Evolutionary conservation across 345 rosid species (phyloP), one percentile per base, ranked within the genome.

Genomic region (Pistacia vera): DNA sequence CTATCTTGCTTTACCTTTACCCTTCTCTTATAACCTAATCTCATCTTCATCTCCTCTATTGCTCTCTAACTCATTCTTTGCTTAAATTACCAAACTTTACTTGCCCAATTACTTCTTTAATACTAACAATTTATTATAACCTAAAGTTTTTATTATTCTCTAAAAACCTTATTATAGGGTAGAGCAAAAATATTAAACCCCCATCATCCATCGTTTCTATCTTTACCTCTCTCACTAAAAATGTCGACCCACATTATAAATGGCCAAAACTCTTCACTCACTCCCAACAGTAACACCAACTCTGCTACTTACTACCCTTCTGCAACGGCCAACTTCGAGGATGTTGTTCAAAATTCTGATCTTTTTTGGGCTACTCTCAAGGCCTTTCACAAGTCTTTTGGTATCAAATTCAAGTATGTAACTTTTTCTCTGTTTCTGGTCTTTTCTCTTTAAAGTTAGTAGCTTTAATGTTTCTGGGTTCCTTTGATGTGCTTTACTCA

Each of bases 321-420:
- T 20, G 72, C 82, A 22, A 68, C 93, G 0, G 89, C 83, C 73
- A 82, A 75, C 58, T 89, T 82, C 60, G 86, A 91, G 59, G 93
- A 95, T 72, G 83, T 93, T 78, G 83, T 81, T 74, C 93, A 83
- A 71, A 87, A 75, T 79, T 70, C 95, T 10, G 84, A 79, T 64
- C 92, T 91, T 83, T 95, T 93, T 86, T 87, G 90, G 92, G 91
- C 86, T 73, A 89, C 88, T 83, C 90, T 95, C 72, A 79, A 69
- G 65, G 84, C 86, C 85, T 85, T 91, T 58, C 91, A 85, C 64
- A 73, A 75, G 35, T 81, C 87, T 1, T 76, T 82, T 68, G 89
- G 83, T 63, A 78, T 82, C 69, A 86, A 85, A 70, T 85, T 93
- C 83, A 83, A 80, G 98, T 91, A 49, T 81, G 91, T 77, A 6